A percentile compares a stretch with the other conserved stretches of the same genome.
Evolutionary conservation across 176 grass and related monocot species (phyloP).

Genomic region (Musa itinerans): DNA sequence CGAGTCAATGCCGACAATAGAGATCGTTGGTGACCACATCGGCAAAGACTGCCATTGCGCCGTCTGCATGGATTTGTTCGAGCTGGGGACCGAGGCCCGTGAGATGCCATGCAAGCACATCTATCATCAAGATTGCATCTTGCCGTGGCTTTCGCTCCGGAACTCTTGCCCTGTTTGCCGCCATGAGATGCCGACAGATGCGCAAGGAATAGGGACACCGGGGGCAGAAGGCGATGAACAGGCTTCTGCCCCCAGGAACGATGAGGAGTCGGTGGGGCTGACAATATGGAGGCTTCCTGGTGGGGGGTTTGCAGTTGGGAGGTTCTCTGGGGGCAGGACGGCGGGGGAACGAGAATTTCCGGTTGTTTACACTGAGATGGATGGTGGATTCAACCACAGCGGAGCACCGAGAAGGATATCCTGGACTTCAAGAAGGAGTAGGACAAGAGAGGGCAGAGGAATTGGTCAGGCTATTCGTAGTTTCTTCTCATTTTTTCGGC

Average conservation of each 20-base stretch:
- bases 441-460: conserved; percentile 31
- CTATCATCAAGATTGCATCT: conserved; percentile 89
- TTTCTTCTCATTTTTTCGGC: conserved; percentile 25
- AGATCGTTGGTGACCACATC: conserved; percentile 26
- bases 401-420: conserved; percentile 62
- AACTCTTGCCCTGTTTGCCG: conserved; percentile 56
- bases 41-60: conserved; percentile 49
- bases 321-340: conserved; percentile 56
- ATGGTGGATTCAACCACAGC: conserved; percentile 63
- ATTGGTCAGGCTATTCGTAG: conserved; percentile 29
- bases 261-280: conserved; percentile 58
- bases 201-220: neutral
- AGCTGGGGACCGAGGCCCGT: conserved; percentile 43
- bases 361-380: conserved; percentile 79
- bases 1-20: conserved; percentile 66
- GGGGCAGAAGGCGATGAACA: neutral
- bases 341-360: conserved; percentile 70
- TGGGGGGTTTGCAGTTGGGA: conserved; percentile 17
- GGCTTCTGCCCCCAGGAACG: neutral
- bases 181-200: conserved; percentile 2
- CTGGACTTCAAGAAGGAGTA: conserved; percentile 47
- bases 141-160: conserved; percentile 69
- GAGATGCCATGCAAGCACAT: conserved; percentile 92
- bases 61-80: conserved; percentile 79
- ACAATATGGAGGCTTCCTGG: conserved; percentile 8